These are phyloP conservation scores for Lycium ferocissimum DNA, from an alignment of 257 asterid genomes.

Conservation along the genomic window DNA sequence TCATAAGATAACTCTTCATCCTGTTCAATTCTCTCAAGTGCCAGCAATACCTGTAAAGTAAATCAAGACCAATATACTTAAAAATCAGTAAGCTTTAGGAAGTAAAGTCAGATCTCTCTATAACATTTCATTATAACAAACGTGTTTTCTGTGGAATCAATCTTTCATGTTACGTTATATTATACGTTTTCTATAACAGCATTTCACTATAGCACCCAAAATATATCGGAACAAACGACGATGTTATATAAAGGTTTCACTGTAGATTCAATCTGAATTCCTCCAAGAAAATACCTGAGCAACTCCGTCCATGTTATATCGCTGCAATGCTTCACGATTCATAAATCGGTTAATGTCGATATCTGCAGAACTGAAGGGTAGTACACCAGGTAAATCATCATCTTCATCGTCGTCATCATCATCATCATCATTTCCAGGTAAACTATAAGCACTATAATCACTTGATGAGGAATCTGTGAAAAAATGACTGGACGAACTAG, in stretches of 20 bases:
- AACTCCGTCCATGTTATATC: slow-evolving; percentile 59
- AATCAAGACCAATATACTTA: slow-evolving; percentile 18
- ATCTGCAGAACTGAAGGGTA: slow-evolving; percentile 48
- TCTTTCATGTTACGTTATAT: too few species aligned
- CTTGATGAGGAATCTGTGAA: slow-evolving; percentile 50
- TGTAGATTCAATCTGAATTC: neutral
- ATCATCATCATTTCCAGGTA: slow-evolving; percentile 46
- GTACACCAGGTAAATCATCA: slow-evolving; percentile 32
- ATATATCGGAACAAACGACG: too few species aligned
- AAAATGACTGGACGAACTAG: slow-evolving; percentile 40
- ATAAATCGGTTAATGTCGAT: slow-evolving; percentile 40
- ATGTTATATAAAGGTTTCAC: too few species aligned
- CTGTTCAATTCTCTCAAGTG: slow-evolving; percentile 87
- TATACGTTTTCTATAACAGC: too few species aligned
- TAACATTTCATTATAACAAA: too few species aligned
- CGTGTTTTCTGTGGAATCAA: too few species aligned
- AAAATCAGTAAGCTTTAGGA: slow-evolving; percentile 27
- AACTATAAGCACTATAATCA: slow-evolving; percentile 52
- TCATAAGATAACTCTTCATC: slow-evolving; percentile 70
- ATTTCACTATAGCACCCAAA: too few species aligned
- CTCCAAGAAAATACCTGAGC: slow-evolving; percentile 62
- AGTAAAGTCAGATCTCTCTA: neutral
- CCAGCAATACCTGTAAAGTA: slow-evolving; percentile 61
- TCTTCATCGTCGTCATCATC: slow-evolving; percentile 38
- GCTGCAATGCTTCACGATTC: slow-evolving; percentile 48